A percentile compares a stretch with the other conserved stretches of the same genome.
These are phyloP conservation scores for Mucor sp. DNA, from an alignment of 371 early-diverging fungal species.

Conservation along the genomic window DNA sequence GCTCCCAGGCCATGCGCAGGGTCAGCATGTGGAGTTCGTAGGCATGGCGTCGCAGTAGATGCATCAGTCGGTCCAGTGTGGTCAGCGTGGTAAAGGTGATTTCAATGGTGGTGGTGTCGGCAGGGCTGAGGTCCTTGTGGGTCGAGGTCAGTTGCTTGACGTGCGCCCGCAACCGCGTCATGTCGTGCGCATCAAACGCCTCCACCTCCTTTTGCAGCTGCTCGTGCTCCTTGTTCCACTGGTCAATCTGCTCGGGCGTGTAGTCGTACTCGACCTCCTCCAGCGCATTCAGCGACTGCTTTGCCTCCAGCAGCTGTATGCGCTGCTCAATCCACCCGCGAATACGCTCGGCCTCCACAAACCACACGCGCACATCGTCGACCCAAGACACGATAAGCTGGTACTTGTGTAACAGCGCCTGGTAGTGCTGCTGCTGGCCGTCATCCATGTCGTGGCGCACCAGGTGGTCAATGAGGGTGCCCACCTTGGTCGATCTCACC, in stretches of 20 bases:
- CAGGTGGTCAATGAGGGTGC: constrained; percentile 15
- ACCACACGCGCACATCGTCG: constrained; percentile 55
- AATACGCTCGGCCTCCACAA: constrained; percentile 50
- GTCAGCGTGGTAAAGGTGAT: constrained; percentile 53
- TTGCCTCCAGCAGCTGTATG: constrained; percentile 28
- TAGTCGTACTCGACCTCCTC: constrained; percentile 29
- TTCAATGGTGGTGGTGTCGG: constrained; percentile 59
- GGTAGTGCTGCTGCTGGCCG: constrained; percentile 1
- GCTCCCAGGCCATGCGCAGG: constrained; percentile 50
- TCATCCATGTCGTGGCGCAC: not conserved
- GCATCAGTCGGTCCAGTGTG: constrained; percentile 50
- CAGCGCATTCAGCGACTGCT: constrained; percentile 23
- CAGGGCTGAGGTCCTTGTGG: constrained; percentile 45
- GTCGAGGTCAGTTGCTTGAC: constrained; percentile 48
- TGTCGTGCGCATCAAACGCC: constrained; percentile 48
- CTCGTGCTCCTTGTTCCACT: constrained; percentile 24
- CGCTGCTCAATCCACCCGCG: constrained; percentile 48
- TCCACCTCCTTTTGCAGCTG: constrained; percentile 17
- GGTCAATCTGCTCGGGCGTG: constrained; percentile 29
- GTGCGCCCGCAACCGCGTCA: constrained; percentile 51
- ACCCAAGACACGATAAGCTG: constrained; percentile 44
- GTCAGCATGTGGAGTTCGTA: constrained; percentile 48
- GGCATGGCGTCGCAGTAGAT: constrained; percentile 34
- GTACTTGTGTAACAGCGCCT: constrained; percentile 33
- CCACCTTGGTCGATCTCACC: constrained; percentile 24